These are phyloP conservation scores for Leavenworthia alabamica DNA, from an alignment of 345 rosid genomes.

Conservation along the genomic window DNA sequence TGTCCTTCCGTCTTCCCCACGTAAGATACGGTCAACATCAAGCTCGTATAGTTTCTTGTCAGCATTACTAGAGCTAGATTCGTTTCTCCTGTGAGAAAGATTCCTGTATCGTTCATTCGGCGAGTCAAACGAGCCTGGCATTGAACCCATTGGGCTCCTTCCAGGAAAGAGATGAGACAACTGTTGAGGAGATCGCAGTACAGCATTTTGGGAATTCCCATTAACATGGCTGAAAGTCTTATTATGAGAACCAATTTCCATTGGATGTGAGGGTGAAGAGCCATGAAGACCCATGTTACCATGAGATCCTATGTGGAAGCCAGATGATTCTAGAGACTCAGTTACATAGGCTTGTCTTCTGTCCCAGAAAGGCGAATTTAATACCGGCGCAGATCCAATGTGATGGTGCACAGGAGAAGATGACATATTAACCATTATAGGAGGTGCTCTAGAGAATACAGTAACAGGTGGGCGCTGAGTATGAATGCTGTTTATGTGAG, in stretches of 20 bases:
- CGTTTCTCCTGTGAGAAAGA: slow-evolving; percentile 68
- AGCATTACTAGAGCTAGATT: slow-evolving; percentile 53
- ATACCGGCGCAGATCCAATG: slow-evolving; percentile 80
- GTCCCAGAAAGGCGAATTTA: slow-evolving; percentile 75
- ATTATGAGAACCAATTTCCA: slow-evolving; percentile 60
- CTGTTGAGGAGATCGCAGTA: slow-evolving; percentile 63
- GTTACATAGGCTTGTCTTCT: slow-evolving; percentile 57
- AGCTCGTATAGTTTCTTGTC: slow-evolving; percentile 88
- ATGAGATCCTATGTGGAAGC: slow-evolving; percentile 68
- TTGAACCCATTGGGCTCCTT: slow-evolving; percentile 55
- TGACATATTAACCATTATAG: slow-evolving; percentile 49
- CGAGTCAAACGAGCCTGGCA: slow-evolving; percentile 59
- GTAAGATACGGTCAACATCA: slow-evolving; percentile 67
- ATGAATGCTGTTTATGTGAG: slow-evolving; percentile 56
- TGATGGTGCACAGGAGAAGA: slow-evolving; percentile 68
- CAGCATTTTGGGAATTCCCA: slow-evolving; percentile 49
- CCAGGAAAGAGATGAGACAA: slow-evolving; percentile 64
- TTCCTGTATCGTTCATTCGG: slow-evolving; percentile 71
- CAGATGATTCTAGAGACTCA: slow-evolving; percentile 69
- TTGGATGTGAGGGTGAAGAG: slow-evolving; percentile 59
- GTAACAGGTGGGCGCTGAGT: slow-evolving; percentile 53
- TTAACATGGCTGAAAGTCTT: slow-evolving; percentile 45
- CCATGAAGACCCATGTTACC: slow-evolving; percentile 56
- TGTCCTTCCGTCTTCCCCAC: slow-evolving; percentile 75
- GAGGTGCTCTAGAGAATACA: slow-evolving; percentile 61